phyloP scores from a whole-genome alignment of 371 early-diverging fungal species.

The Syncephalastrum racemosum region DNA sequence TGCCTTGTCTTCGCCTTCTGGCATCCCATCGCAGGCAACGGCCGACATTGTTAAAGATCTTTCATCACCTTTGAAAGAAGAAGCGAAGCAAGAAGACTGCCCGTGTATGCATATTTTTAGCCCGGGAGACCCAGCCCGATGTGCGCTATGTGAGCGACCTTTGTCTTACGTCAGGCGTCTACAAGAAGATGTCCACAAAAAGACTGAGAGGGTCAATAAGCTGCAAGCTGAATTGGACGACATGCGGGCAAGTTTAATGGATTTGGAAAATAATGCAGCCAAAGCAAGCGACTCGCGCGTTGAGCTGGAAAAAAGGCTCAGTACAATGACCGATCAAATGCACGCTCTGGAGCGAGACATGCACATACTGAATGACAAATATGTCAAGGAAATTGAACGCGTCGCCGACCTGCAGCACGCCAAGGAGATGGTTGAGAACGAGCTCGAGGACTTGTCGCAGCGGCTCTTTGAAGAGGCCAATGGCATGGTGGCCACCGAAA shows the following conservation, averaged over 20 bases:
- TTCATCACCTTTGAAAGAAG: background rate
- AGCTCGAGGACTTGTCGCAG: slow-evolving; percentile 83
- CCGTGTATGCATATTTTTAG: slow-evolving; percentile 39
- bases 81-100: slow-evolving; percentile 22
- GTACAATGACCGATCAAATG: slow-evolving; percentile 46
- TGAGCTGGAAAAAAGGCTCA: slow-evolving; percentile 41
- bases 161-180: slow-evolving; percentile 51
- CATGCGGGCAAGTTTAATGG: slow-evolving; percentile 37
- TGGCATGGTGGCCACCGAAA: slow-evolving; percentile 78
- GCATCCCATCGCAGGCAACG: too few relatives aligned
- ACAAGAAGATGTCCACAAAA: slow-evolving; percentile 39
- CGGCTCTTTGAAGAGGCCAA: slow-evolving; percentile 88
- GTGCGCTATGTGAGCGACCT: slow-evolving; percentile 55
- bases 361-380: slow-evolving; percentile 62
- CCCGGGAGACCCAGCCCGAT: slow-evolving; percentile 25
- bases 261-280: slow-evolving; percentile 34
- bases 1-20: too few relatives aligned
- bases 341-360: slow-evolving; percentile 52
- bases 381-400: slow-evolving; percentile 86
- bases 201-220: slow-evolving; percentile 38
- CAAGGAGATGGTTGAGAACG: slow-evolving; percentile 80
- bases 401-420: slow-evolving; percentile 87
- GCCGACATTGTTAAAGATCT: background rate
- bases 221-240: slow-evolving; percentile 36
- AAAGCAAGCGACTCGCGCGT: slow-evolving; percentile 36